Base-by-base conservation (phyloP, 2,329 filamentous ascomycete genomes). In the Talaromyces sp. region DNA sequence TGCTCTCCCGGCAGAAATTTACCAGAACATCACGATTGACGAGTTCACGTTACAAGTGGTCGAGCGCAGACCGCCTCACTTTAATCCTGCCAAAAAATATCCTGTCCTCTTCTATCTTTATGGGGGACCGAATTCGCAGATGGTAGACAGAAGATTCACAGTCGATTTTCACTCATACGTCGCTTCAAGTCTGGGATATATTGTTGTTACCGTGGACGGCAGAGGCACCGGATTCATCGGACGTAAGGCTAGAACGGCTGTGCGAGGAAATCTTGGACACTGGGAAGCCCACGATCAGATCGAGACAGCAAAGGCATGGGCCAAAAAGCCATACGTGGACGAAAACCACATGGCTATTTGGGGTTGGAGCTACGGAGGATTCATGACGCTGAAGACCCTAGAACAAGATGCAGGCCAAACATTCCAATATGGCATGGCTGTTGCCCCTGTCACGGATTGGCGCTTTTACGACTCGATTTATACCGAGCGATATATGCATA, bases 391-490 rank as follows among this genome's bases (percentile, higher is more conserved):
- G 69, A 99, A 99, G 80, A 94, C 91, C 1, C 86, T 99, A 12
- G 94, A 99, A 79, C 84, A 86, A 63, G 94, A 99, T 72, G 93
- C 86, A 9, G 94, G 95, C 5, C 74, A 85, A 70, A 97, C 92
- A 0, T 99, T 97, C 79, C 88, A 88, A 65, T 99, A 99, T 73
- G 95, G 94, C 67, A 96, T 99, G 90, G 92, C 95, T 7, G 95
- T 99, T 56, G 94, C 94, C 1, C 94, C 94, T 19, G 94, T 99
- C n/a, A 97, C 93, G 0, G 92, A 99, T 75, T 99, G 94, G 94
- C 51, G 58, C 2, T 63, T 57, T 21, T 61, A 63, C 17, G 72
- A 75, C 46, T 73, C 71, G 7, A 69, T 76, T 46, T 75, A 75
- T 59, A 74, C 70, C 6, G 73, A 75, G 58, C 87, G 94, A 38